Evolutionary conservation across 2,329 filamentous ascomycete species (phyloP), one percentile per base, ranked within the genome.

Genomic region (Fusarium napiforme): DNA sequence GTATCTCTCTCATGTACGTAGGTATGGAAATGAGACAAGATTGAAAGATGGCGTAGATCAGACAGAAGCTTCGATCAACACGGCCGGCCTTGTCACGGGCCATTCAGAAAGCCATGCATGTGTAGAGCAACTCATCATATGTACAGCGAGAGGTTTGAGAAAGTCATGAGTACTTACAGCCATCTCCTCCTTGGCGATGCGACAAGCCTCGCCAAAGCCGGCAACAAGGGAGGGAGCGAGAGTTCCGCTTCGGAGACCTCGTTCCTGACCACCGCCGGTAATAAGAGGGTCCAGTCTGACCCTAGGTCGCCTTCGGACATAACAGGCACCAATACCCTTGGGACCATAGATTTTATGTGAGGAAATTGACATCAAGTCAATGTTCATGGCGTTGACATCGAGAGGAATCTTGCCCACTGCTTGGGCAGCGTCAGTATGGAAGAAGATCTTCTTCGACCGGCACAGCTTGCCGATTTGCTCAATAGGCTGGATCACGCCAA

Each of bases 271-370:
- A 83, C 96, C 96, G 69, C 96, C 96, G 63, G 91, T 97, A 84
- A 99, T 99, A 81, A 99, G 92, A 57, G 96, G 96, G 67, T 99
- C 96, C 65, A 99, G 86, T 83, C 96, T 93, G 76, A 99, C 96
- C 82, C 96, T 92, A 4, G 96, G 96, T 65, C 96, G 90, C 85
- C 96, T 91, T 79, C 96, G 93, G 55, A 99, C 94, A 80, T 96
- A 99, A 85, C 96, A 99, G 66, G 96, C 96, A 67, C 96, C 96
- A 64, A 99, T 93, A 39, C 96, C 96, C 87, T 97, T 99, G 60
- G 96, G 96, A 32, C 96, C 96, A 81, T 99, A 99, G 61, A 99
- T 97, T 85, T 99, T 99, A 85, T 99, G 96, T 36, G 94, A 95
- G 14, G 96, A 98, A 69, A 99, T 98, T 36, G 96, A 98, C 96